These are phyloP conservation scores for Scheffersomyces cryptocercus DNA, from an alignment of 1,139 yeast genomes.

Conservation along the genomic window DNA sequence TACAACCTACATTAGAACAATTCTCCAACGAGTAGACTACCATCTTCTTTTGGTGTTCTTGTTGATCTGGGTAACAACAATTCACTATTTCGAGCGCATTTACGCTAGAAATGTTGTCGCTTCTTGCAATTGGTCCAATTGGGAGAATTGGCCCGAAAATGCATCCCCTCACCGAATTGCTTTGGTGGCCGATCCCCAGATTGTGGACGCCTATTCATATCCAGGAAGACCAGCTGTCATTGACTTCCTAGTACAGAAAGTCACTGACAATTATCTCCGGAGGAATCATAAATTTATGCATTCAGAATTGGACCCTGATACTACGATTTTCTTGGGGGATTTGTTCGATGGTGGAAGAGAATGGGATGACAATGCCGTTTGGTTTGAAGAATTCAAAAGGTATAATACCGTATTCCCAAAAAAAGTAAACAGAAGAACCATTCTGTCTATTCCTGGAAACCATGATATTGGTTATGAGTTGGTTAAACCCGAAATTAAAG, in stretches of 20 bases:
- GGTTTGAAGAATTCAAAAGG: slow-evolving; percentile 74
- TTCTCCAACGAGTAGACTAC: neutral
- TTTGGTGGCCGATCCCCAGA: slow-evolving; percentile 88
- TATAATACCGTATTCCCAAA: slow-evolving; percentile 64
- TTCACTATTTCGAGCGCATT: slow-evolving; percentile 63
- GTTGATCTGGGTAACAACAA: slow-evolving; percentile 31
- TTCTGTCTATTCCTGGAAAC: slow-evolving; percentile 80
- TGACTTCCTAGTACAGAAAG: slow-evolving; percentile 45
- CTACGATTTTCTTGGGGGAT: slow-evolving; percentile 83
- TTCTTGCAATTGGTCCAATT: slow-evolving; percentile 60
- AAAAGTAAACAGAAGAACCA: slow-evolving; percentile 47
- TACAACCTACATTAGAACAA: neutral
- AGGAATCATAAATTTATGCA: slow-evolving; percentile 73
- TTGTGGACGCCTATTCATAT: slow-evolving; percentile 78
- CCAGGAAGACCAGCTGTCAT: slow-evolving; percentile 53
- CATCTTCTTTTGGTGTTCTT: neutral
- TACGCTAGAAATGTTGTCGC: slow-evolving; percentile 50
- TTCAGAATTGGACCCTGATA: slow-evolving; percentile 64
- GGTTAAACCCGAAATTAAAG: slow-evolving; percentile 49
- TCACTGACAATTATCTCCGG: slow-evolving; percentile 76
- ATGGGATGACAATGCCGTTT: slow-evolving; percentile 58
- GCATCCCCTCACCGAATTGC: slow-evolving; percentile 60
- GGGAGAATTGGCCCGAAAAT: slow-evolving; percentile 56
- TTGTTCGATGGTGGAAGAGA: slow-evolving; percentile 94
- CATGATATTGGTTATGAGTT: slow-evolving; percentile 95